Conservation (phyloP, 2,329 filamentous ascomycete species). For the Colletotrichum sp. region DNA sequence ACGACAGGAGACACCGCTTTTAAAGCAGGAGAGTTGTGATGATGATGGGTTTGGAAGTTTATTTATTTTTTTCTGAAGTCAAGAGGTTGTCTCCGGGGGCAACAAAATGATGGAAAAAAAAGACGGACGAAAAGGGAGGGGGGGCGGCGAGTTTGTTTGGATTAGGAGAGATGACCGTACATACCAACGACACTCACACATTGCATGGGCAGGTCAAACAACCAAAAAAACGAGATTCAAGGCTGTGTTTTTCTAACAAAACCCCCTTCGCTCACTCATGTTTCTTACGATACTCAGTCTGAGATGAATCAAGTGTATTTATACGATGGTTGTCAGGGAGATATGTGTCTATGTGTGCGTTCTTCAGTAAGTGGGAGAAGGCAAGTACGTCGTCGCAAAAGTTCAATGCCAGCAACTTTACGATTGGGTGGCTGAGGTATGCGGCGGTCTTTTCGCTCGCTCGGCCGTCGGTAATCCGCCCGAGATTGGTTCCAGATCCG, state of each 20-base stretch:
- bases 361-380: not conserved
- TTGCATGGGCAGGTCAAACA: constrained; percentile 6
- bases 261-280: not conserved
- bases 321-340: not conserved
- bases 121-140: not conserved
- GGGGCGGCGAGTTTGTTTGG: not conserved
- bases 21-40: constrained; percentile 32
- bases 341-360: not conserved
- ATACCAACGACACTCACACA: constrained; percentile 12
- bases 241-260: not conserved
- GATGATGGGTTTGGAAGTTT: not conserved
- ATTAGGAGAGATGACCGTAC: constrained; percentile 1
- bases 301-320: constrained; percentile 19
- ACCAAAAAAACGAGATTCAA: not conserved
- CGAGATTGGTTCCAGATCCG: not conserved
- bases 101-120: not conserved
- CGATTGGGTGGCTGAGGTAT: not conserved
- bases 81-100: not conserved
- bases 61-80: not conserved
- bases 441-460: not conserved
- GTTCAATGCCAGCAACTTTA: not conserved
- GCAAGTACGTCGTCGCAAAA: not conserved
- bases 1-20: constrained; percentile 63
- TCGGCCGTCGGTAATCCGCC: not conserved
- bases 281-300: constrained; percentile 10